Evolutionary conservation across 2,329 filamentous ascomycete genomes (phyloP), one percentile per base, ranked within the genome.

Genomic region (Fonsecaea multimorphosa): DNA sequence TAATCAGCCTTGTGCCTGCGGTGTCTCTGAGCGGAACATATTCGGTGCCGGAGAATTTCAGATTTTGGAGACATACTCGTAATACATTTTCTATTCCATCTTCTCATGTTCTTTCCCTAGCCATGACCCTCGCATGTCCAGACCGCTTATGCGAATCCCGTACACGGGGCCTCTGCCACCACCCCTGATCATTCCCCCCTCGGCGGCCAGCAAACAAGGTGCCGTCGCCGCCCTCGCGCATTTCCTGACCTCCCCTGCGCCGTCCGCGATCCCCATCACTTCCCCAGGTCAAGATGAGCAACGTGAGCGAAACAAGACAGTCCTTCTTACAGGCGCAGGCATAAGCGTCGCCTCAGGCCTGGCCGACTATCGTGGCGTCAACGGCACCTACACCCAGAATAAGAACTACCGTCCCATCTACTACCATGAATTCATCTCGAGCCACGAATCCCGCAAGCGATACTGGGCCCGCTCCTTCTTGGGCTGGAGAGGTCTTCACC

Each of bases 401-500:
- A 92, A 91, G 80, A 87, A 87, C 14, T 97, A 96, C 75, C 87
- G 91, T 1, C 95, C 94, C 34, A 96, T 97, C 71, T 99, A 96
- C 80, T 93, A 91, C 77, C 88, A 92, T 77, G 95, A 99, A 76
- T 99, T 98, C 74, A 78, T 92, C 51, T 81, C 84, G 54, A 91
- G 82, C 70, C 94, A 98, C 78, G 91, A 93, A 76, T 88, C 91
- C 12, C 84, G 95, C 70, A 95, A 97, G 78, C 84, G 95, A 67
- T 99, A 99, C 77, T 99, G 95, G 95, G 94, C 95, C 0, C 83
- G 95, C 56, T 96, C 91, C 75, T 99, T 96, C 77, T 81, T 99
- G 22, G 95, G 95, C 40, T 98, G 93, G 93, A 89, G 91, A 3
- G 92, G 87, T 52, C 81, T 98, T 70, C 82, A 90, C 74, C 89